Conservation (phyloP, 768 basidiomycete genomes). For the Suillus alpinus region DNA sequence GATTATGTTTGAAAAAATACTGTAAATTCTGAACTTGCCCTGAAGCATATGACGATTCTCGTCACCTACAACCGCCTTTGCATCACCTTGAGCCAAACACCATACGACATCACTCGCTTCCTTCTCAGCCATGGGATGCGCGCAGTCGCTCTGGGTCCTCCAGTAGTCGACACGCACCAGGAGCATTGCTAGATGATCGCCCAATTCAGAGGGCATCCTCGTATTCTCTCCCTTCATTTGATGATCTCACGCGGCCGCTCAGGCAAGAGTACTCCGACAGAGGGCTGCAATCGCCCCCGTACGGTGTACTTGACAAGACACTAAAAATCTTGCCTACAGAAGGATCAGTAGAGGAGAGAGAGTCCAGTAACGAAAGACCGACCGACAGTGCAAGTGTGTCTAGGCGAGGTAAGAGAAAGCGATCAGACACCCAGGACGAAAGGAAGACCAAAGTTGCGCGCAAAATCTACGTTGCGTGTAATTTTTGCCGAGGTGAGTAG, state of each 20-base stretch:
- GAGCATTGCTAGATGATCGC: slow-evolving; percentile 13
- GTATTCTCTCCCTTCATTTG: slow-evolving; percentile 24
- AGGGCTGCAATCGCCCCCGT: slow-evolving; percentile 26
- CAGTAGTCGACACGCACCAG: slow-evolving; percentile 13
- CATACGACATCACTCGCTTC: slow-evolving; percentile 24
- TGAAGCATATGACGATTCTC: slow-evolving; percentile 11
- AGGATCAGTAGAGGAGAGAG: not conserved
- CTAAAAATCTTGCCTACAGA: not conserved
- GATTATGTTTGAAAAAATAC: not conserved
- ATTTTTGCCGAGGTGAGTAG: slow-evolving; percentile 71
- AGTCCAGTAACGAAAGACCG: slow-evolving; percentile 2
- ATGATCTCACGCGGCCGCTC: slow-evolving; percentile 22
- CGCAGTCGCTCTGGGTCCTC: slow-evolving; percentile 23
- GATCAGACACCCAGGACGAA: slow-evolving; percentile 15
- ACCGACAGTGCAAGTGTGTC: not conserved
- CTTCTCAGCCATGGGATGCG: slow-evolving; percentile 23
- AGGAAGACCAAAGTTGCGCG: slow-evolving; percentile 20
- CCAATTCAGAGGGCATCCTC: slow-evolving; percentile 20
- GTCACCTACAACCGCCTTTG: slow-evolving; percentile 16
- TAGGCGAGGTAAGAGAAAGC: slow-evolving; percentile 6
- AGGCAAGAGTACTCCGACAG: slow-evolving; percentile 17
- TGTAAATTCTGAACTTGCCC: not conserved
- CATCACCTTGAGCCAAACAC: slow-evolving; percentile 18
- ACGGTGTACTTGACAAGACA: slow-evolving; percentile 24
- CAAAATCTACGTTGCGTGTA: slow-evolving; percentile 56